Evolutionary conservation across 208 protist species (phyloP).

Genomic region (Crithidia thermophila): DNA sequence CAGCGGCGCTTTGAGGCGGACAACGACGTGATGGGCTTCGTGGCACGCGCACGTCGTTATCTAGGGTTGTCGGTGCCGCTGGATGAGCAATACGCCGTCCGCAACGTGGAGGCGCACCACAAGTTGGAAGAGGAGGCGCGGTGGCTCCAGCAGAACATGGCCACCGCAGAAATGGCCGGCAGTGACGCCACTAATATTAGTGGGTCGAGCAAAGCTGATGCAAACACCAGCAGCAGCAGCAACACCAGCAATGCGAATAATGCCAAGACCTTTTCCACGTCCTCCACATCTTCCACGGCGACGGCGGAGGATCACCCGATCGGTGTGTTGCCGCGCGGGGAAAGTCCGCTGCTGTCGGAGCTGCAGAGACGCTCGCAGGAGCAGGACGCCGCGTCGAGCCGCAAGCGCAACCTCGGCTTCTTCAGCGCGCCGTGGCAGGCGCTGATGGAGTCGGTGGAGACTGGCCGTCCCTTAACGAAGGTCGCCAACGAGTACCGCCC

Average conservation of each 20-base stretch:
- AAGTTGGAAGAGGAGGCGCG: conserved; percentile 37
- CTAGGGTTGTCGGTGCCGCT: conserved; percentile 53
- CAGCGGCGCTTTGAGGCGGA: conserved; percentile 48
- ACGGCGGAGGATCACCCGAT: not conserved
- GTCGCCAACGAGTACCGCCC: conserved; percentile 79
- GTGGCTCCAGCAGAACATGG: conserved; percentile 7
- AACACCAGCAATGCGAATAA: too few relatives aligned
- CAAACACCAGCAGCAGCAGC: not conserved
- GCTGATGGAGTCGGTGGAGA: conserved; percentile 68
- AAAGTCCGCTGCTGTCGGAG: conserved; percentile 7
- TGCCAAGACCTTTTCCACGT: too few relatives aligned
- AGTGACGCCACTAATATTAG: not conserved
- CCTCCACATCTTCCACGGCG: not conserved
- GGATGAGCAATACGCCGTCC: conserved; percentile 49
- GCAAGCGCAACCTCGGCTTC: not conserved
- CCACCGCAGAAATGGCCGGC: not conserved
- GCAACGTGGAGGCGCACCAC: conserved; percentile 42
- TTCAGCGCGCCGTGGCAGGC: conserved; percentile 58
- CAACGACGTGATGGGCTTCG: conserved; percentile 63
- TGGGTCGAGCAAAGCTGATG: too few relatives aligned
- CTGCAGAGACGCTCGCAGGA: not conserved
- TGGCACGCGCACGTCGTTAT: conserved; percentile 42
- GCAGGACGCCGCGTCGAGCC: not conserved
- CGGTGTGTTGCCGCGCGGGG: conserved; percentile 1
- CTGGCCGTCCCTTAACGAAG: conserved; percentile 59